These are phyloP conservation scores for Aspergillus sp. DNA, from an alignment of 2,329 filamentous ascomycete genomes.

Conservation along the genomic window DNA sequence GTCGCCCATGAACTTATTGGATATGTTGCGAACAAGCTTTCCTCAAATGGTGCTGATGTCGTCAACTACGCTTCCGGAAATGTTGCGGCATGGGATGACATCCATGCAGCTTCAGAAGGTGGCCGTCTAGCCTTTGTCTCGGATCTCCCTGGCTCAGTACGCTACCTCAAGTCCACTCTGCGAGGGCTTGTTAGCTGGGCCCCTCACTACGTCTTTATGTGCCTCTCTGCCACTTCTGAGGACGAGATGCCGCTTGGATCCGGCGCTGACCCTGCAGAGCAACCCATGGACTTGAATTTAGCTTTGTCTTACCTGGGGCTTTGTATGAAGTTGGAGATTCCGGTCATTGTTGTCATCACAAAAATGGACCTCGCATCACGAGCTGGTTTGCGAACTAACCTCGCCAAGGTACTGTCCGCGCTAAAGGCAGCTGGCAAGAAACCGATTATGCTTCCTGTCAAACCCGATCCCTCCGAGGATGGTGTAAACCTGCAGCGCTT, in stretches of 20 bases:
- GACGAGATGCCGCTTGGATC: slow-evolving; percentile 49
- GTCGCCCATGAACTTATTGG: slow-evolving; percentile 93
- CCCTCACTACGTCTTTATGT: slow-evolving; percentile 90
- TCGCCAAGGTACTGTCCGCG: slow-evolving; percentile 74
- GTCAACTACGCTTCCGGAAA: slow-evolving; percentile 86
- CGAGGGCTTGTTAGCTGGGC: slow-evolving; percentile 93
- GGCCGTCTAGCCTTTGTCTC: slow-evolving; percentile 80
- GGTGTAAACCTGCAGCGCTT: slow-evolving; percentile 61
- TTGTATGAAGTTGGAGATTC: slow-evolving; percentile 78
- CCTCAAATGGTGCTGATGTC: slow-evolving; percentile 52
- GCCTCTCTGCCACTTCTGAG: slow-evolving; percentile 76
- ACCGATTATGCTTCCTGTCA: slow-evolving; percentile 68
- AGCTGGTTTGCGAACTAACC: slow-evolving; percentile 67
- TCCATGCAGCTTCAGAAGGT: slow-evolving; percentile 78
- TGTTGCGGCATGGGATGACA: slow-evolving; percentile 91
- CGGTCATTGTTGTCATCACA: slow-evolving; percentile 81
- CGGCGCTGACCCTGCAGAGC: slow-evolving; percentile 29
- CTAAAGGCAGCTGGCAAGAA: slow-evolving; percentile 76
- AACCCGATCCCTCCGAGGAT: slow-evolving; percentile 54
- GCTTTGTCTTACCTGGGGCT: slow-evolving; percentile 81
- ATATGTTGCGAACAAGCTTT: slow-evolving; percentile 58
- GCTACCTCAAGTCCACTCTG: slow-evolving; percentile 86
- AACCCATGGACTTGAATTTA: slow-evolving; percentile 65
- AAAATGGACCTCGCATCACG: slow-evolving; percentile 88
- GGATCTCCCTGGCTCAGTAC: slow-evolving; percentile 88